A percentile compares a stretch with the other conserved stretches of the same genome.
These are phyloP conservation scores for Aspergillus biplanus DNA, from an alignment of 495 filamentous ascomycete genomes.

Conservation along the genomic window DNA sequence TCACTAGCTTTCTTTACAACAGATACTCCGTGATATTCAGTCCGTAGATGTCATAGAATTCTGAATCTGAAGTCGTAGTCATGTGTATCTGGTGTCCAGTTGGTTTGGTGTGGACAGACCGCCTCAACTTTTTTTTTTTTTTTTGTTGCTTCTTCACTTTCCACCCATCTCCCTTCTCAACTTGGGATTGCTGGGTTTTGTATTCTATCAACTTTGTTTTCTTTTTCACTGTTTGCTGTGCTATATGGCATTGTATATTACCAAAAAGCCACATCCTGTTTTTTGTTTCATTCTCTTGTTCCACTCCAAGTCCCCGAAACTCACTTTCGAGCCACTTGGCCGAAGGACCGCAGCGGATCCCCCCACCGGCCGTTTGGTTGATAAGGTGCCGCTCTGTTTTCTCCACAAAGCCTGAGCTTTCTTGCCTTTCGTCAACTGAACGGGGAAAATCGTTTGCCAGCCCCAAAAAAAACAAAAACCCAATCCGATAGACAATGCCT, in stretches of 20 bases:
- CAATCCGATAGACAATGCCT: neutral
- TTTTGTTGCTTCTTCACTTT: neutral
- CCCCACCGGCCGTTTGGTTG: neutral
- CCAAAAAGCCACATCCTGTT: neutral
- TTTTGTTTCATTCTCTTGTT: neutral
- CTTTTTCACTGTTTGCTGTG: neutral
- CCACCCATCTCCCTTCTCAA: neutral
- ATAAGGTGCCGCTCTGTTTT: neutral
- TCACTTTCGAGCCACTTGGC: neutral
- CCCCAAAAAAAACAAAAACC: neutral
- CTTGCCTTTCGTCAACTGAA: too few relatives aligned
- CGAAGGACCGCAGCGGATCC: neutral
- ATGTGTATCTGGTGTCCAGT: too few relatives aligned
- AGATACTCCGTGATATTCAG: too few relatives aligned
- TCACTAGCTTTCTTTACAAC: too few relatives aligned
- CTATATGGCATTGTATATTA: neutral
- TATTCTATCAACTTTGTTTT: too few relatives aligned
- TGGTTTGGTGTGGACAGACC: too few relatives aligned
- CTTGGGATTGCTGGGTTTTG: too few relatives aligned
- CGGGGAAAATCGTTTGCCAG: too few relatives aligned
- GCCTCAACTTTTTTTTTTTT: neutral
- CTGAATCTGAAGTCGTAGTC: too few relatives aligned
- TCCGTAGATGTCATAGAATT: too few relatives aligned
- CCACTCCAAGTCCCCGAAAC: neutral
- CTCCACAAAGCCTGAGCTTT: neutral